A percentile compares a stretch with the other conserved stretches of the same genome.
These are phyloP conservation scores for Orbilia brochopaga DNA, from an alignment of 2,329 filamentous ascomycete species.

Conservation along the genomic window DNA sequence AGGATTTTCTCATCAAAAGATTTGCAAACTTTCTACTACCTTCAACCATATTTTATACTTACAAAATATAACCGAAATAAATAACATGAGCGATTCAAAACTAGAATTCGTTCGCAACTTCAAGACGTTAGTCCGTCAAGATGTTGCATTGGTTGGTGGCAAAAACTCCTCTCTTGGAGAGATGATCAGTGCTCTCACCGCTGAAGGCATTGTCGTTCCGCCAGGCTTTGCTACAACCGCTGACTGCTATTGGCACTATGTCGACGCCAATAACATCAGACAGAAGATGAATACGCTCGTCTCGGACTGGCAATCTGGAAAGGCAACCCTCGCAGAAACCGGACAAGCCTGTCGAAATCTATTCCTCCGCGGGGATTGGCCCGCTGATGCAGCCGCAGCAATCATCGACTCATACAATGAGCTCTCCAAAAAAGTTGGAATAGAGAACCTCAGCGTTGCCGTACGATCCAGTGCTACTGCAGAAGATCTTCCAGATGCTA, in stretches of 20 bases:
- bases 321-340: slow-evolving; percentile 55
- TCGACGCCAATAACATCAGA: slow-evolving; percentile 57
- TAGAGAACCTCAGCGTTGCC: slow-evolving; percentile 56
- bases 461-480: slow-evolving; percentile 59
- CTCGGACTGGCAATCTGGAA: slow-evolving; percentile 56
- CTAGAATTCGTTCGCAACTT: slow-evolving; percentile 51
- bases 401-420: slow-evolving; percentile 56
- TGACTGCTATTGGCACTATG: slow-evolving; percentile 57
- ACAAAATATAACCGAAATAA: slow-evolving; percentile 3
- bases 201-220: slow-evolving; percentile 56
- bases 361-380: slow-evolving; percentile 57
- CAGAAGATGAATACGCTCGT: slow-evolving; percentile 55
- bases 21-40: background rate
- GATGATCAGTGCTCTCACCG: slow-evolving; percentile 57
- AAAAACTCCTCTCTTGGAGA: slow-evolving; percentile 59
- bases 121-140: slow-evolving; percentile 52
- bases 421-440: slow-evolving; percentile 53
- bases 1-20: background rate
- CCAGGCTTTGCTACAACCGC: slow-evolving; percentile 58
- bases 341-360: slow-evolving; percentile 56
- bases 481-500: slow-evolving; percentile 59
- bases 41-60: background rate
- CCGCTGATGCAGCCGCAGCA: slow-evolving; percentile 54
- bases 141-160: slow-evolving; percentile 57
- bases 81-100: background rate